These are phyloP conservation scores for Mortierella claussenii DNA, from an alignment of 192 early-diverging fungal genomes.

Conservation along the genomic window DNA sequence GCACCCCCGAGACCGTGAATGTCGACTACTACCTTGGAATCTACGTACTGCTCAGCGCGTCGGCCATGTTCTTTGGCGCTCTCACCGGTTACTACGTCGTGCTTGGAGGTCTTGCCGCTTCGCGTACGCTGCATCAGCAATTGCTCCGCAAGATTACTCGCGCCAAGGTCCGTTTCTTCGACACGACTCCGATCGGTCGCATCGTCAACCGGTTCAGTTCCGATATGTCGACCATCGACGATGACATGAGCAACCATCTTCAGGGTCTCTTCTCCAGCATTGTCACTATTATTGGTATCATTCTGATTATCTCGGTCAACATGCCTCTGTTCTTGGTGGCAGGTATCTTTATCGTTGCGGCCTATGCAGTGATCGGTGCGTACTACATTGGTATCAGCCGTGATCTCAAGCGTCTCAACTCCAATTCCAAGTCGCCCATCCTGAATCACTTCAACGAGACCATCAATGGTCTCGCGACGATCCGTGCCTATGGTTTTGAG, in stretches of 20 bases:
- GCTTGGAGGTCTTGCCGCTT: conserved; percentile 64
- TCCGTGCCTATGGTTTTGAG: conserved; percentile 85
- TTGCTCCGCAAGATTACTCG: conserved; percentile 67
- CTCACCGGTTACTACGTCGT: conserved; percentile 48
- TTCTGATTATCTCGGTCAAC: conserved; percentile 69
- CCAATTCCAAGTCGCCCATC: conserved; percentile 78
- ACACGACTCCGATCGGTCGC: conserved; percentile 83
- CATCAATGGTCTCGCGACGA: conserved; percentile 78
- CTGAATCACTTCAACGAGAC: conserved; percentile 87
- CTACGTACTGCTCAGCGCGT: conserved; percentile 67
- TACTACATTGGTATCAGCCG: conserved; percentile 83
- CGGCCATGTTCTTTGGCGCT: conserved; percentile 42
- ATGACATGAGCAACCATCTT: conserved; percentile 57
- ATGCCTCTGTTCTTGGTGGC: conserved; percentile 79
- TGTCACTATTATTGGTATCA: conserved; percentile 65
- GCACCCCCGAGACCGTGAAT: conserved; percentile 35
- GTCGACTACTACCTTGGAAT: conserved; percentile 68
- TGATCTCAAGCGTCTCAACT: conserved; percentile 91
- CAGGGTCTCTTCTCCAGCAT: conserved; percentile 58
- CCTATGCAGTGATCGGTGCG: conserved; percentile 69
- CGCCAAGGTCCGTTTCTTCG: conserved; percentile 88
- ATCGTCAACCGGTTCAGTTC: conserved; percentile 88
- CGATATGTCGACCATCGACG: conserved; percentile 87
- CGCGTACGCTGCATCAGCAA: conserved; percentile 62
- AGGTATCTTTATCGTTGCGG: conserved; percentile 59